phyloP scores from a whole-genome alignment of 2,329 filamentous ascomycete genomes.

The Calonectria honghensis region DNA sequence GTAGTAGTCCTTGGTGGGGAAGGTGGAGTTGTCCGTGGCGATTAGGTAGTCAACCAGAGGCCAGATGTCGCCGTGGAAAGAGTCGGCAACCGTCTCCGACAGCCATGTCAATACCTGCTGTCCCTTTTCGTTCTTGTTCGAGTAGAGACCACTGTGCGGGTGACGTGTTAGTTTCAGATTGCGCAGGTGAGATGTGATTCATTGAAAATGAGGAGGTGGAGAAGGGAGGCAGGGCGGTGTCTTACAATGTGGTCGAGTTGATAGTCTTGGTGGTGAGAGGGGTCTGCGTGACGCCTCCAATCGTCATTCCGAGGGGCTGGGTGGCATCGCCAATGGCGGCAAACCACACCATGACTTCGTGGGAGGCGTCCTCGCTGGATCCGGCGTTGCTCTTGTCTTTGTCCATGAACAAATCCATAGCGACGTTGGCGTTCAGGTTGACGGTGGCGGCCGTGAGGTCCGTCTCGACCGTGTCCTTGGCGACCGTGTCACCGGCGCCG shows the following conservation, averaged over 20 bases:
- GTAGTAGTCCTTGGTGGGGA: slow-evolving; percentile 65
- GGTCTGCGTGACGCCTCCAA: slow-evolving; percentile 51
- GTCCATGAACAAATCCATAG: slow-evolving; percentile 76
- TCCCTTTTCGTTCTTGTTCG: slow-evolving; percentile 61
- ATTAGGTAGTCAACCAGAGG: slow-evolving; percentile 66
- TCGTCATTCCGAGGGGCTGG: slow-evolving; percentile 66
- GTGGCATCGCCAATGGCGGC: slow-evolving; percentile 67
- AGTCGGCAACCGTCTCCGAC: slow-evolving; percentile 58
- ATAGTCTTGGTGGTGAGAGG: slow-evolving; percentile 60
- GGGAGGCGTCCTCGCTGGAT: slow-evolving; percentile 64
- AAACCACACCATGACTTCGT: slow-evolving; percentile 77
- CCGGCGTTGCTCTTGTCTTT: slow-evolving; percentile 62
- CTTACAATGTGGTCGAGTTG: slow-evolving; percentile 66
- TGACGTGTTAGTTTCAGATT: slow-evolving; percentile 35
- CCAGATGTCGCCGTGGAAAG: slow-evolving; percentile 68
- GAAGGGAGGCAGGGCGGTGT: background rate
- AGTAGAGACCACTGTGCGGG: slow-evolving; percentile 62
- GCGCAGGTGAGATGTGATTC: background rate
- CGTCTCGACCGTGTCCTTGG: slow-evolving; percentile 58
- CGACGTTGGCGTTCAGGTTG: slow-evolving; percentile 74
- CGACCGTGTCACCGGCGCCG: slow-evolving; percentile 64
- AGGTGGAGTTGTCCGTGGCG: slow-evolving; percentile 56
- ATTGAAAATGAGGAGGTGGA: background rate
- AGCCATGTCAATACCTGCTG: slow-evolving; percentile 73
- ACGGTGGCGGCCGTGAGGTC: slow-evolving; percentile 60